phyloP scores from a whole-genome alignment of 2,329 filamentous ascomycete species.

The Apiospora hydei region DNA sequence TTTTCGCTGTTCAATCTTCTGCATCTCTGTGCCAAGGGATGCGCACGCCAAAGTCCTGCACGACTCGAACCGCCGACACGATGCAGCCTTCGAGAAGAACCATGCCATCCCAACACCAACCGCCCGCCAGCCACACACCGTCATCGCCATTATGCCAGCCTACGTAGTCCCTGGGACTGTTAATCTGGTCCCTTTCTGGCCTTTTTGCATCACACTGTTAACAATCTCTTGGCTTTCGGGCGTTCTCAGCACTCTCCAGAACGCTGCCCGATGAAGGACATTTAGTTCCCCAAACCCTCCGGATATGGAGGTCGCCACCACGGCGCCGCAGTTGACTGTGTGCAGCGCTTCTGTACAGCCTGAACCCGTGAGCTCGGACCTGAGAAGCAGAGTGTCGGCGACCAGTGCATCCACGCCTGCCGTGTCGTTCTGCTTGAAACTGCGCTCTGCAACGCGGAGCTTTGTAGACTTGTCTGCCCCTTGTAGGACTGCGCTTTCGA shows the following conservation, averaged over 20 bases:
- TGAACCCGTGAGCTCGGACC: not conserved
- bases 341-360: slow-evolving; percentile 6
- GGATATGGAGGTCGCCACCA: not conserved
- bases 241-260: slow-evolving; percentile 43
- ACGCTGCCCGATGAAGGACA: not conserved
- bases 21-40: slow-evolving; percentile 43
- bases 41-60: slow-evolving; percentile 56
- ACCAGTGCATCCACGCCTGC: not conserved
- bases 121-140: slow-evolving; percentile 62
- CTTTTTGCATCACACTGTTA: slow-evolving; percentile 50
- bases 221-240: slow-evolving; percentile 55
- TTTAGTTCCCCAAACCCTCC: not conserved
- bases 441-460: not conserved
- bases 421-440: not conserved
- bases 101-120: slow-evolving; percentile 73
- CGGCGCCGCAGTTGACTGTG: not conserved
- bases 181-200: not conserved
- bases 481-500: not conserved
- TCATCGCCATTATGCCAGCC: slow-evolving; percentile 61
- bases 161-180: not conserved
- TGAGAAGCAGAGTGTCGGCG: slow-evolving; percentile 1
- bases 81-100: slow-evolving; percentile 68
- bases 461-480: not conserved
- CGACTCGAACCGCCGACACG: slow-evolving; percentile 64
- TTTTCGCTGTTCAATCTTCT: not conserved